Conservation (phyloP, 2,329 filamentous ascomycete species). For the Fusarium vanettenii region DNA sequence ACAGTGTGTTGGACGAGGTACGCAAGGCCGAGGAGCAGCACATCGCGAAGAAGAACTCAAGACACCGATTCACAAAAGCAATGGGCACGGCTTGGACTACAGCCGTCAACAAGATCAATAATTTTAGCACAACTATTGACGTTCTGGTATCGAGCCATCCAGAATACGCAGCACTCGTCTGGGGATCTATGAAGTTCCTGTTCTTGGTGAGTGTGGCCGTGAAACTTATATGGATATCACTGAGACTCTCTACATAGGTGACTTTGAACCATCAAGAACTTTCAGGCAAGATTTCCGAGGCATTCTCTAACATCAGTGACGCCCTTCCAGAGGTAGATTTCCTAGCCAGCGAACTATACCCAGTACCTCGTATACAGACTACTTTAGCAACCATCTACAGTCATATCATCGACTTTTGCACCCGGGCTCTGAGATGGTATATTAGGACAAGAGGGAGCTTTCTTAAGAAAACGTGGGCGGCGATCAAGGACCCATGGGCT, state of each 20-base stretch:
- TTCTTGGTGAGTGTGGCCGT: conserved; percentile 3
- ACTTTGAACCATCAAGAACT: conserved; percentile 20
- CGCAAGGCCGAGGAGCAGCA: background rate
- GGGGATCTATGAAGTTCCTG: conserved; percentile 20
- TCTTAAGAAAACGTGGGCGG: background rate
- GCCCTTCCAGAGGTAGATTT: conserved; percentile 17
- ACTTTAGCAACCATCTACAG: conserved; percentile 15
- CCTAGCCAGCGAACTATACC: conserved; percentile 19
- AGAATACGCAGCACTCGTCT: conserved; percentile 17
- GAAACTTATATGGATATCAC: background rate
- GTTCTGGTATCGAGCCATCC: conserved; percentile 13
- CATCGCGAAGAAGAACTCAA: background rate
- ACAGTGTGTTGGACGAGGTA: background rate
- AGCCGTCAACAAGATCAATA: conserved; percentile 2
- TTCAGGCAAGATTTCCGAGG: background rate
- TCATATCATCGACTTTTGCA: conserved; percentile 25
- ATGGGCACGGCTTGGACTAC: conserved; percentile 1
- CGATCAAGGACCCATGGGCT: conserved; percentile 12
- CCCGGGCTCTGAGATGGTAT: conserved; percentile 15
- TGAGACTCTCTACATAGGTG: background rate
- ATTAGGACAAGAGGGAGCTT: background rate
- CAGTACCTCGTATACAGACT: conserved; percentile 10
- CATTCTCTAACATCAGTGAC: conserved; percentile 1
- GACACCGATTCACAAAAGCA: background rate
- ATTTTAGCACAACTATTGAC: conserved; percentile 10